Evolutionary conservation across 108 stramenopile species (phyloP).

Genomic region (Cylindrotheca closterium): DNA sequence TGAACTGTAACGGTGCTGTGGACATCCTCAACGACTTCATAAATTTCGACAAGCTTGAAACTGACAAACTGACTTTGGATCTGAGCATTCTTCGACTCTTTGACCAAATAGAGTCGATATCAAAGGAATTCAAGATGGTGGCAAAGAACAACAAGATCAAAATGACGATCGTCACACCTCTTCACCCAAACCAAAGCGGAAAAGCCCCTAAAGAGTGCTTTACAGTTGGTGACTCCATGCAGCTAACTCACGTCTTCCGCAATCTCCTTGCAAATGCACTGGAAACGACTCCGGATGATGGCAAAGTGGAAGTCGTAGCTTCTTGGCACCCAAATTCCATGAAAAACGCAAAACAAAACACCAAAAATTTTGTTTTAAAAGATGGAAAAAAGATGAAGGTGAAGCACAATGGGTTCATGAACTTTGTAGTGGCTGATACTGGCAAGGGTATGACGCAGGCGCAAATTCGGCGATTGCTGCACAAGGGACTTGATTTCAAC

Average conservation of each 20-base stretch:
- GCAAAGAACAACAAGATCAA: conserved; percentile 25
- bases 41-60: conserved; percentile 50
- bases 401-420: conserved; percentile 18
- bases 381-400: not conserved
- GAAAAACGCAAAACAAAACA: not conserved
- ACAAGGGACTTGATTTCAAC: conserved; percentile 45
- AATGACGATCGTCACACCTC: conserved; percentile 1
- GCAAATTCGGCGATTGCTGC: conserved; percentile 34
- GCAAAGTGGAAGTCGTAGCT: conserved; percentile 2
- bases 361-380: not conserved
- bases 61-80: conserved; percentile 24
- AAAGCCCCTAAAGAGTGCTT: not conserved
- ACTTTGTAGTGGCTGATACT: conserved; percentile 38
- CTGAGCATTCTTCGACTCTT: conserved; percentile 19
- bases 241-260: conserved; percentile 33
- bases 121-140: conserved; percentile 27
- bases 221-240: conserved; percentile 24
- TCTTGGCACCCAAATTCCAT: not conserved
- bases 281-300: conserved; percentile 29
- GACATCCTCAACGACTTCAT: conserved; percentile 48
- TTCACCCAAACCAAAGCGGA: not conserved
- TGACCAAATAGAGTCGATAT: conserved; percentile 12
- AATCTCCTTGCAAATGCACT: conserved; percentile 41
- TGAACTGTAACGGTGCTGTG: conserved; percentile 36
- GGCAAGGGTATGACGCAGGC: conserved; percentile 42